Percentiles rank a stretch among this genome's conserved stretches.
These are phyloP conservation scores for Sanghuangporus baumii DNA, from an alignment of 1,284 basidiomycete species.

Conservation along the genomic window DNA sequence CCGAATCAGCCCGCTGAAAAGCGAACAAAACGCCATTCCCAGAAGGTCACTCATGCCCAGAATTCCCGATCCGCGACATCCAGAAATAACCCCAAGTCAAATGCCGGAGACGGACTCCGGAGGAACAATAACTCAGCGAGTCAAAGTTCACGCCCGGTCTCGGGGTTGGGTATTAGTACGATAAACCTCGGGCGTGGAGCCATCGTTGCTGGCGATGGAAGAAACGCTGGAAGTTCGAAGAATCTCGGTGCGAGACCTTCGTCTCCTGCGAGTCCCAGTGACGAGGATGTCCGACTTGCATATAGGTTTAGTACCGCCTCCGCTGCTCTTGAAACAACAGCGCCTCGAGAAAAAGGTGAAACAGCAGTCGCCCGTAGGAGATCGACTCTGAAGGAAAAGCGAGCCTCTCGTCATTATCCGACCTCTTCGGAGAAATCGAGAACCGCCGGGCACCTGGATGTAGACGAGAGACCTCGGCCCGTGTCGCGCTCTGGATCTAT, in stretches of 20 bases:
- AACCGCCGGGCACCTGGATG: background rate
- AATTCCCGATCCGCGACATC: background rate
- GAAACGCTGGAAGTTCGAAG: background rate
- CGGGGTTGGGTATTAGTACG: constrained; percentile 6
- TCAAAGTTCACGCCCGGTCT: background rate
- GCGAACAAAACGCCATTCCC: background rate
- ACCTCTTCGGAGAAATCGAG: background rate
- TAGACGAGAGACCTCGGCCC: background rate
- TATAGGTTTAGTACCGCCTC: constrained; percentile 1
- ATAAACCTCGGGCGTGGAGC: background rate
- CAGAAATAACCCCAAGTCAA: background rate
- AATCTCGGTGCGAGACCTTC: background rate
- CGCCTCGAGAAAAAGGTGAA: background rate
- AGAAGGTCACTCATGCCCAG: background rate
- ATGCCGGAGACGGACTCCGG: background rate
- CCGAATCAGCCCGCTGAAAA: background rate
- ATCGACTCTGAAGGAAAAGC: background rate
- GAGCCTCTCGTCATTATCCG: background rate
- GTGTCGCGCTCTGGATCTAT: background rate
- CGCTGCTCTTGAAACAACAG: too few relatives aligned
- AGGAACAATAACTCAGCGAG: background rate
- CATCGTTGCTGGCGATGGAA: too few relatives aligned
- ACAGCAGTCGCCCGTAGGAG: background rate
- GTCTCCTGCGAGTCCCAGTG: background rate
- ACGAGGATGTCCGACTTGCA: constrained; percentile 4